A percentile compares a stretch with the other conserved stretches of the same genome.
phyloP scores from a whole-genome alignment of 495 filamentous ascomycete genomes.

The Staphylotrichum tortipilum region DNA sequence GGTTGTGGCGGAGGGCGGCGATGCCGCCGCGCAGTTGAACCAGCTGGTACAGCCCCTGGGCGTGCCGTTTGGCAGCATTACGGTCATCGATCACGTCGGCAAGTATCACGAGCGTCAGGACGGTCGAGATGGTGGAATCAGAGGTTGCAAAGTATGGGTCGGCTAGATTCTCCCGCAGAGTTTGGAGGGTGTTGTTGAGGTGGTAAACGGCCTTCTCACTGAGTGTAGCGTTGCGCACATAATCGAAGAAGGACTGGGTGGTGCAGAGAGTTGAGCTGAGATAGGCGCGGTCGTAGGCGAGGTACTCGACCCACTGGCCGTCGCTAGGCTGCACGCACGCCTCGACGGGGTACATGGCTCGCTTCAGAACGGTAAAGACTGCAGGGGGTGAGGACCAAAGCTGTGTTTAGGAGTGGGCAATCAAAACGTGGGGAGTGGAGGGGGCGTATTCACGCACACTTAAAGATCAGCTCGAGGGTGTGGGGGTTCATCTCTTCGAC shows the following conservation, averaged over 20 bases:
- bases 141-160: background rate
- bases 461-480: background rate
- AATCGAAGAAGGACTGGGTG: slow-evolving; percentile 11
- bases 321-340: slow-evolving; percentile 4
- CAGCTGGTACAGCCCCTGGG: slow-evolving; percentile 28
- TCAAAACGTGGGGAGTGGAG: too few species aligned
- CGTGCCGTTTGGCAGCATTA: slow-evolving; percentile 24
- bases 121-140: slow-evolving; percentile 27
- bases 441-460: background rate
- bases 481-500: background rate
- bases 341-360: slow-evolving; percentile 9
- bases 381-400: background rate
- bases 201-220: slow-evolving; percentile 1
- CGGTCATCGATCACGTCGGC: slow-evolving; percentile 22
- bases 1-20: slow-evolving; percentile 1
- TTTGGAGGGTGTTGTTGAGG: slow-evolving; percentile 4
- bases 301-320: slow-evolving; percentile 8
- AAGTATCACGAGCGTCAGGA: slow-evolving; percentile 24
- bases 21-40: slow-evolving; percentile 30
- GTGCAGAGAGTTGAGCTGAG: slow-evolving; percentile 9
- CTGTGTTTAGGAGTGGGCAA: too few species aligned
- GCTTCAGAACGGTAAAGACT: slow-evolving; percentile 6
- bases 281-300: slow-evolving; percentile 14
- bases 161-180: slow-evolving; percentile 9
- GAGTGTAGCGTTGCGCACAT: background rate